These are phyloP conservation scores for Mycena vulgaris DNA, from an alignment of 768 basidiomycete genomes.

Conservation along the genomic window DNA sequence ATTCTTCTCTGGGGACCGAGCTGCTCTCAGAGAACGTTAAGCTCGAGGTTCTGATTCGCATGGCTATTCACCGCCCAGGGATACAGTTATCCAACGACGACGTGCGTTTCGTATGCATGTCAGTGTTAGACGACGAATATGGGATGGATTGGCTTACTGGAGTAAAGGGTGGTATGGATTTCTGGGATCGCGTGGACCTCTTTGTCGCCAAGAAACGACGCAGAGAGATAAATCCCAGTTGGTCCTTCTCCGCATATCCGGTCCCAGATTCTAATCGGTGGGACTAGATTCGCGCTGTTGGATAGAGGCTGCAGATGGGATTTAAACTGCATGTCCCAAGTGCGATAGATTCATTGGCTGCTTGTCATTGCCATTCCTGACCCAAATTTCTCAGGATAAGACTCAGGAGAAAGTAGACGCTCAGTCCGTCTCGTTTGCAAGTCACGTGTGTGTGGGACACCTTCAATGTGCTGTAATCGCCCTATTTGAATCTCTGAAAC, in stretches of 20 bases:
- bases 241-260: neutral
- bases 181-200: constrained; percentile 10
- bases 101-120: neutral
- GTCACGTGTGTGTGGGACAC: no score
- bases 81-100: neutral
- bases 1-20: no score
- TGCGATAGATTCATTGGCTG: no score
- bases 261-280: neutral
- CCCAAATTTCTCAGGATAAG: no score
- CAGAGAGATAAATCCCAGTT: constrained; percentile 10
- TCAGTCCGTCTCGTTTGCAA: no score
- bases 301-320: no score
- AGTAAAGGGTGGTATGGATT: neutral
- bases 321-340: no score
- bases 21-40: neutral
- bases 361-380: no score
- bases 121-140: neutral
- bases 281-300: neutral
- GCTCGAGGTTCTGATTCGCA: neutral
- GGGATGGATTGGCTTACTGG: neutral
- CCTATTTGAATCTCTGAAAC: no score
- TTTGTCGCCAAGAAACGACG: constrained; percentile 1
- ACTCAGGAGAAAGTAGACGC: no score
- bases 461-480: no score
- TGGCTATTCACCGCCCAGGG: neutral